Base-by-base conservation (phyloP, 108 stramenopile genomes). In the Cyclotella sp. region DNA sequence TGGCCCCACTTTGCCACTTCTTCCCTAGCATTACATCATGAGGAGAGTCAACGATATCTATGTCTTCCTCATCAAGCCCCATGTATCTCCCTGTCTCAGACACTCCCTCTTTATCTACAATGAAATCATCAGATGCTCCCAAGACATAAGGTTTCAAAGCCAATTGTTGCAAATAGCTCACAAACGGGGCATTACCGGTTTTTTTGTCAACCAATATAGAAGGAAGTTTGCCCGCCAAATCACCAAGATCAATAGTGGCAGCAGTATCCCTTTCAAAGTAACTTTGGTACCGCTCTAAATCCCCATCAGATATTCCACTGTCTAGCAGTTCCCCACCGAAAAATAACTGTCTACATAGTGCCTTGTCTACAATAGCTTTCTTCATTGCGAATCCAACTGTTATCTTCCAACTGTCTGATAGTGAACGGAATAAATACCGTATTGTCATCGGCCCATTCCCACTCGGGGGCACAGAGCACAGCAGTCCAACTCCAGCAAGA, bases 391-490 rank as follows among this genome's bases (percentile, higher is more conserved):
- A 81, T 0, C 82, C 87, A 22, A 60, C 66, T 15, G 70, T 86
- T 9, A 88, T 86, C 47, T 75, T 83, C 75, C 78, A 85, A 57
- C 82, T 70, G 41, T 86, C 83, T 19, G 1, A 15, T 0, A 77
- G 29, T 13, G 80, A 81, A 57, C 86, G 83, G 0, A 53, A 18
- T 28, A 88, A 55, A 62, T 66, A 84, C 13, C 87, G 77, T 63
- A 67, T 52, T 10, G 78, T 79, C 84, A 85, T 85, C n/a, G 75
- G 79, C n/a, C 92, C 90, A 72, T 94, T 96, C 13, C 95, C 95
- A 54, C 79, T 82, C 15, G 95, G 95, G 19, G 95, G 95, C 6
- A 94, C 93, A 30, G 87, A 85, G 61, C 95, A 96, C 67, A 94
- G 79, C 21, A 82, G 80, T 21, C 88, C 89, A 11, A 88, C 80